Evolutionary conservation across 139 green algal genomes (phyloP).

Genomic region (Nannochloris sp.): DNA sequence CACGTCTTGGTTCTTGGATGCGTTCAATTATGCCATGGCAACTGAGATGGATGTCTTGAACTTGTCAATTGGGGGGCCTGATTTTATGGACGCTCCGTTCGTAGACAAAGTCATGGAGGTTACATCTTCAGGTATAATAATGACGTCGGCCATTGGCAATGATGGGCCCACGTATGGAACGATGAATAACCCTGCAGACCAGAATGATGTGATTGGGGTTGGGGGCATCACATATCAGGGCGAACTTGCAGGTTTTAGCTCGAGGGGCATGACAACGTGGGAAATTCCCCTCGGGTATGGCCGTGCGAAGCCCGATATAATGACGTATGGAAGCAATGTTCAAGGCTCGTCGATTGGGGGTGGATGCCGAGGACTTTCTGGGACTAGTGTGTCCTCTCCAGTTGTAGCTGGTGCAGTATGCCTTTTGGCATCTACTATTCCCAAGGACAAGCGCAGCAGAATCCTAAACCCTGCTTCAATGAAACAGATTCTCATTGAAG

Average conservation of each 20-base stretch:
- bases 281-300: conserved; percentile 76
- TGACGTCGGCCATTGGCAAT: conserved; percentile 92
- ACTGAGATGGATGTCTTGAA: conserved; percentile 90
- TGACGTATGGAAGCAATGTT: conserved; percentile 92
- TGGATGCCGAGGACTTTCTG: conserved; percentile 73
- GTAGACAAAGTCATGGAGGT: conserved; percentile 96
- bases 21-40: conserved; percentile 97
- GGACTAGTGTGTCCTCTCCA: conserved; percentile 90
- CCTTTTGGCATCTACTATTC: conserved; percentile 82
- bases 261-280: conserved; percentile 91
- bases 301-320: conserved; percentile 77
- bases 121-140: conserved; percentile 85
- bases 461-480: conserved; percentile 96
- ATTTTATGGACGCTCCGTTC: conserved; percentile 96
- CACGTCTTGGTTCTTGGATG: conserved; percentile 98
- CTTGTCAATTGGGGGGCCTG: conserved; percentile 91
- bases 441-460: conserved; percentile 38
- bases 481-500: conserved; percentile 97
- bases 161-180: conserved; percentile 95
- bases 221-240: conserved; percentile 80
- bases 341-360: conserved; percentile 74
- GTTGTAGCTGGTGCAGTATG: conserved; percentile 91
- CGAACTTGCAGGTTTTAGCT: conserved; percentile 83
- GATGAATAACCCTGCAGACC: conserved; percentile 98
- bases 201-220: conserved; percentile 95